A percentile compares a stretch with the other conserved stretches of the same genome.
Evolutionary conservation across 441 rosid genomes (phyloP).

Genomic region (Aquilaria agallochum): DNA sequence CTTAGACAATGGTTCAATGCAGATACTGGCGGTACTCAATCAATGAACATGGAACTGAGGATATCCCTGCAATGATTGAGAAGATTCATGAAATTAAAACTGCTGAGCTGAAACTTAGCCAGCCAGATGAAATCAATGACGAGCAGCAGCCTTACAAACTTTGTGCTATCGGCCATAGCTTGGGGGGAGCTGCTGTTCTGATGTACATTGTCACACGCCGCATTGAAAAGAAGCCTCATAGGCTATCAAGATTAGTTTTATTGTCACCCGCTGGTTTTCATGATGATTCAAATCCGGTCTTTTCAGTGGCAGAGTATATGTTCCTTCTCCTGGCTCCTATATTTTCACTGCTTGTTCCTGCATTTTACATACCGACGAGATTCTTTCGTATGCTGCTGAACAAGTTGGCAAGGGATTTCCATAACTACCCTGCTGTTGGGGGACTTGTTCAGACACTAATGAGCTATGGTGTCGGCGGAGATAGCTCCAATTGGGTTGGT

Average conservation of each 20-base stretch:
- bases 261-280: conserved; percentile 98
- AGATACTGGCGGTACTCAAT: conserved; percentile 93
- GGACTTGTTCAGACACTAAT: conserved; percentile 91
- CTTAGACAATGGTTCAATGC: conserved; percentile 12
- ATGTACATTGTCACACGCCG: conserved; percentile 67
- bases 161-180: conserved; percentile 85
- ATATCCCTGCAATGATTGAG: conserved; percentile 91
- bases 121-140: conserved; percentile 50
- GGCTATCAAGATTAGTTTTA: conserved; percentile 74
- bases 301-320: conserved; percentile 53
- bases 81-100: conserved; percentile 88
- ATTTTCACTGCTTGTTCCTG: conserved; percentile 57
- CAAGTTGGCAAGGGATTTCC: conserved; percentile 93
- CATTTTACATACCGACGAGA: conserved; percentile 90
- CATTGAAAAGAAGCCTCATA: conserved; percentile 74
- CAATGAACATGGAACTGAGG: conserved; percentile 92
- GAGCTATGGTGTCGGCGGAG: conserved; percentile 88
- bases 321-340: conserved; percentile 63
- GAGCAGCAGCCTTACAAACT: conserved; percentile 87
- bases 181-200: conserved; percentile 94
- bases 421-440: conserved; percentile 95
- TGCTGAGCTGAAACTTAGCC: conserved; percentile 62
- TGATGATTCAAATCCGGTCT: conserved; percentile 60
- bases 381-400: conserved; percentile 94
- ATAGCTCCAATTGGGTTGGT: conserved; percentile 98